Conservation (phyloP, 2,329 filamentous ascomycete genomes). For the Botrytis fabae region DNA sequence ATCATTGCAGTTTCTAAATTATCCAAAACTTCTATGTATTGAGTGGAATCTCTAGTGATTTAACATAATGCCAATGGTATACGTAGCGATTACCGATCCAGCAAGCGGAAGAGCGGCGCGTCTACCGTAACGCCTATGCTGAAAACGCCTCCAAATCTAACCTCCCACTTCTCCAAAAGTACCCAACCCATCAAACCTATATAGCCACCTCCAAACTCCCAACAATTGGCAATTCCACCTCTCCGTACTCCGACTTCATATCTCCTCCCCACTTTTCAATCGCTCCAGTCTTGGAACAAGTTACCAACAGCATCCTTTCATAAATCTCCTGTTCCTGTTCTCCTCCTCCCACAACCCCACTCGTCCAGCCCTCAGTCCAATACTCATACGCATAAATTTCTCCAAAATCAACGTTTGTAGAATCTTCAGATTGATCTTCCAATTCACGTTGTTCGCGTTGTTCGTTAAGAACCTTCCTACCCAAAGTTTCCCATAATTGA, state of each 20-base stretch:
- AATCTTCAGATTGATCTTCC: background rate
- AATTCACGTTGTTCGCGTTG: background rate
- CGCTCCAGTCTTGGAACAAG: background rate
- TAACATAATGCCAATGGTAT: background rate
- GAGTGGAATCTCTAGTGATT: background rate
- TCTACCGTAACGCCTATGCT: background rate
- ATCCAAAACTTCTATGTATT: background rate
- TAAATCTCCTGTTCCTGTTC: constrained; percentile 5
- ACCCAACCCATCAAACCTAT: background rate
- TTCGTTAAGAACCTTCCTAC: background rate
- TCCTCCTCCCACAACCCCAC: constrained; percentile 6
- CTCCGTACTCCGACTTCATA: background rate
- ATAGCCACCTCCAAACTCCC: background rate
- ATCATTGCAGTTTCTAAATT: background rate
- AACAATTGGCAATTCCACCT: background rate
- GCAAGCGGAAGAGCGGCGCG: background rate
- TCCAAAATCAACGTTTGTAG: background rate
- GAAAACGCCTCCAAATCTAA: background rate
- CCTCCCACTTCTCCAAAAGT: background rate
- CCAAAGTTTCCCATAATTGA: background rate
- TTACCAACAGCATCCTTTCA: constrained; percentile 22
- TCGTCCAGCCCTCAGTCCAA: background rate
- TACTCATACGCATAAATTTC: background rate
- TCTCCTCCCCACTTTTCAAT: background rate
- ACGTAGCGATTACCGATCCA: no score